These are phyloP conservation scores for Nicotiana tomentosiformis DNA, from an alignment of 257 asterid species.

Conservation along the genomic window DNA sequence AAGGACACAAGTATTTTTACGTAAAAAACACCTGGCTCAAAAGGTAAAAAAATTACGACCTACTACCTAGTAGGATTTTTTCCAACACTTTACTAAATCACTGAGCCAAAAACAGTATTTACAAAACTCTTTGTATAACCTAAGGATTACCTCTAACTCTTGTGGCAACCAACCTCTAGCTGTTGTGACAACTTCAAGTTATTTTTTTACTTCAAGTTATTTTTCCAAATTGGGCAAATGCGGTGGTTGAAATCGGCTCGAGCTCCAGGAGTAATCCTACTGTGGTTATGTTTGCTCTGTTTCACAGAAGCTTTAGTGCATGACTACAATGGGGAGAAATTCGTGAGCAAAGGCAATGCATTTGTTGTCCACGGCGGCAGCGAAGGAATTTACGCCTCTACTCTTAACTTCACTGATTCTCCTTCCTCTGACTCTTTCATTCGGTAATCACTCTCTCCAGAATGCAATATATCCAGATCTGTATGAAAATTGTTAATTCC, in stretches of 20 bases:
- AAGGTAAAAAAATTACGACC: too few relatives aligned
- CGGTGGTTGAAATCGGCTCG: conserved; percentile 13
- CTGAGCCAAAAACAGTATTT: too few relatives aligned
- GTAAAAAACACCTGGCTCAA: too few relatives aligned
- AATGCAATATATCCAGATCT: background rate
- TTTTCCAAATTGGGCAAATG: background rate
- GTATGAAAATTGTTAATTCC: too few relatives aligned
- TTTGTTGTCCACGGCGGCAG: conserved; percentile 92
- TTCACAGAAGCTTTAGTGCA: conserved; percentile 71
- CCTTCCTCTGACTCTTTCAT: conserved; percentile 51
- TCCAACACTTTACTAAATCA: too few relatives aligned
- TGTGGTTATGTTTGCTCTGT: conserved; percentile 15
- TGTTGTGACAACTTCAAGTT: too few relatives aligned
- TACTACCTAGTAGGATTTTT: too few relatives aligned
- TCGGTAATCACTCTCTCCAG: conserved; percentile 36
- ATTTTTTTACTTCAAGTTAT: too few relatives aligned
- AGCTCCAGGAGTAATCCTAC: conserved; percentile 1
- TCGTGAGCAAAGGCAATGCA: conserved; percentile 75
- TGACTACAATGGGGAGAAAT: conserved; percentile 48
- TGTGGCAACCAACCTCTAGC: too few relatives aligned
- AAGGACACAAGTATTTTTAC: too few relatives aligned
- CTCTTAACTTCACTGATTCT: conserved; percentile 50
- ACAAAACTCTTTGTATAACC: too few relatives aligned
- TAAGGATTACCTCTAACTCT: too few relatives aligned
- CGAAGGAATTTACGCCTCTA: conserved; percentile 87